phyloP scores from a whole-genome alignment of 768 basidiomycete species.

The Suillus hirtellus region DNA sequence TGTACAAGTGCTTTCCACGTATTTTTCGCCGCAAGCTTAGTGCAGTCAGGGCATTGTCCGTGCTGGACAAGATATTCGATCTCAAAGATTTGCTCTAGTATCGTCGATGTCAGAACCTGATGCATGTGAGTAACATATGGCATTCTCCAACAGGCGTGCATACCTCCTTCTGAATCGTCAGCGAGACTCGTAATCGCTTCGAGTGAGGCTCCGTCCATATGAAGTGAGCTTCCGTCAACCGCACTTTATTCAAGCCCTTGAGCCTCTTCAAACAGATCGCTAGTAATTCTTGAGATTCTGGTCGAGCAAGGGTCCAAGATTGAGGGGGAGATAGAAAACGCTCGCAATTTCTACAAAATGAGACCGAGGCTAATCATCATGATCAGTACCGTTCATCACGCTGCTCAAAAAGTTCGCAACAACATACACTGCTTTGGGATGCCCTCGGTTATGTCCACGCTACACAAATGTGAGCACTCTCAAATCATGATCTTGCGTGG shows the following conservation, averaged over 20 bases:
- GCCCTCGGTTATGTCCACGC: conserved; percentile 96
- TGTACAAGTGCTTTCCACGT: conserved; percentile 98
- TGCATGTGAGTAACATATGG: conserved; percentile 3
- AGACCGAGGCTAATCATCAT: conserved; percentile 67
- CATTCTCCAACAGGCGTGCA: conserved; percentile 19
- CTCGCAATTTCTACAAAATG: conserved; percentile 95
- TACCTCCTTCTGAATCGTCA: conserved; percentile 99
- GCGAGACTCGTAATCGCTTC: conserved; percentile 85
- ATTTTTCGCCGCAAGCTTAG: conserved; percentile 94
- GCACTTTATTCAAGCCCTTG: conserved; percentile 91
- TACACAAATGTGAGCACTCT: conserved; percentile 26
- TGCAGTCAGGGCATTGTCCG: conserved; percentile 93
- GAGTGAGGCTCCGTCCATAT: conserved; percentile 99
- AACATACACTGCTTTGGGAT: conserved; percentile 90
- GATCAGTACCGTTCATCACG: not conserved
- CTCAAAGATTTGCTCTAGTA: conserved; percentile 97
- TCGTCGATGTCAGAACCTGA: conserved; percentile 89
- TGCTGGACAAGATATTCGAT: conserved; percentile 94
- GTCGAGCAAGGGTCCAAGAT: conserved; percentile 81
- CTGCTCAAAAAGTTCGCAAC: not conserved
- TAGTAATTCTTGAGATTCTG: conserved; percentile 91
- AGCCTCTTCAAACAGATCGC: conserved; percentile 94
- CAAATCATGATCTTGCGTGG: not conserved
- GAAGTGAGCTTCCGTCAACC: conserved; percentile 96
- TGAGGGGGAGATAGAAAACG: conserved; percentile 90